Evolutionary conservation across 768 basidiomycete genomes (phyloP).

Genomic region (Mrakia frigida): DNA sequence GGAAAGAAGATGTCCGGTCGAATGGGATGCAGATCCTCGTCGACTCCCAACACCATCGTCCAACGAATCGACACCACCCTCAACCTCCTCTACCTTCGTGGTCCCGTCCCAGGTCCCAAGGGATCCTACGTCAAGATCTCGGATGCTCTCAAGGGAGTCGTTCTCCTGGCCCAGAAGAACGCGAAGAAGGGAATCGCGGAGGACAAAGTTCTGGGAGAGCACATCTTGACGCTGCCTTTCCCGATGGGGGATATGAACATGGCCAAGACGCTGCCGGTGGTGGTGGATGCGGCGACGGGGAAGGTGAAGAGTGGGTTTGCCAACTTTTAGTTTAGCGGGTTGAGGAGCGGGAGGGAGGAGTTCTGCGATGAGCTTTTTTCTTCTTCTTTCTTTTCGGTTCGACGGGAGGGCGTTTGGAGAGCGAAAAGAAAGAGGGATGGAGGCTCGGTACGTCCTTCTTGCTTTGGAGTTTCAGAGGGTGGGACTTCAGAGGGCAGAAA

Average conservation of each 20-base stretch:
- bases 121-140: slow-evolving; percentile 77
- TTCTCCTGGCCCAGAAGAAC: slow-evolving; percentile 57
- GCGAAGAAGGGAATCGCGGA: slow-evolving; percentile 52
- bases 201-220: slow-evolving; percentile 43
- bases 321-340: neutral
- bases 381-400: no score
- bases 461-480: no score
- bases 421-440: no score
- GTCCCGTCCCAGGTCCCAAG: slow-evolving; percentile 84
- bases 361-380: no score
- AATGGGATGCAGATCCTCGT: slow-evolving; percentile 75
- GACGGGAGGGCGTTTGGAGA: no score
- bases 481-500: no score
- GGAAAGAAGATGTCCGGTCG: slow-evolving; percentile 98
- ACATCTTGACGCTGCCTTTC: slow-evolving; percentile 80
- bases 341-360: no score
- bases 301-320: neutral
- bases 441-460: no score
- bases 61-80: slow-evolving; percentile 79
- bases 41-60: slow-evolving; percentile 81
- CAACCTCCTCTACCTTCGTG: slow-evolving; percentile 83
- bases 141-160: slow-evolving; percentile 85
- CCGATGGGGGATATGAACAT: slow-evolving; percentile 76
- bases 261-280: slow-evolving; percentile 34
- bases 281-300: slow-evolving; percentile 28